phyloP scores from a whole-genome alignment of 2,329 filamentous ascomycete genomes.

The Aspergillus tanneri region DNA sequence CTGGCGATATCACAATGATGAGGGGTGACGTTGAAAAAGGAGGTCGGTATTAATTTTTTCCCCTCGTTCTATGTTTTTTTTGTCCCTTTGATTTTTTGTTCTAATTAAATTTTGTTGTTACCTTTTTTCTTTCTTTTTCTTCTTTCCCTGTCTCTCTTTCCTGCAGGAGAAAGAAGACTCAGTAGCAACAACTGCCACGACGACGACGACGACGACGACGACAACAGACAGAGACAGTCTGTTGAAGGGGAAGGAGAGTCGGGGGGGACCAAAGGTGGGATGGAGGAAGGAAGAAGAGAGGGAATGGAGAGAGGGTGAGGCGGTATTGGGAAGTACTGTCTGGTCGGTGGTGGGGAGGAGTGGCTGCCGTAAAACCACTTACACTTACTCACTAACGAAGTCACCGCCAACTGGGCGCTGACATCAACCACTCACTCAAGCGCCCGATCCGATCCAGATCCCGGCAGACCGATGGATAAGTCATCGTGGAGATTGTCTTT shows the following conservation, averaged over 20 bases:
- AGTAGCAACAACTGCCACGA: conserved; percentile 1
- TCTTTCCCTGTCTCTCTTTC: conserved; percentile 1
- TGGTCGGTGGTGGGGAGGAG: conserved; percentile 19
- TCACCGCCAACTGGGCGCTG: conserved; percentile 17
- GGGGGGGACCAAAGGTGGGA: conserved; percentile 10
- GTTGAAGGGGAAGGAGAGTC: conserved; percentile 12
- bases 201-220: conserved; percentile 15
- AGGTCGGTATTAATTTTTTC: background rate
- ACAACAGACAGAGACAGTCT: conserved; percentile 16
- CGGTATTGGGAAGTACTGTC: conserved; percentile 19
- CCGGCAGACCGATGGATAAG: too few relatives aligned
- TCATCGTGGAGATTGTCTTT: too few relatives aligned
- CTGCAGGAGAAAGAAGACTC: background rate
- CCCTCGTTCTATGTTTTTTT: too few relatives aligned
- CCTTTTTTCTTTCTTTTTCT: conserved; percentile 2
- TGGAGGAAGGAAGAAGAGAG: conserved; percentile 15
- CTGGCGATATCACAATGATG: conserved; percentile 12
- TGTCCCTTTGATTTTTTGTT: too few relatives aligned
- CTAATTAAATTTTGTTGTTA: background rate
- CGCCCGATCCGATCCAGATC: too few relatives aligned
- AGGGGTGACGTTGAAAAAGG: conserved; percentile 6
- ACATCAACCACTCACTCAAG: conserved; percentile 23
- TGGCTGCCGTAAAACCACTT: conserved; percentile 15
- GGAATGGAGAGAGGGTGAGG: conserved; percentile 12
- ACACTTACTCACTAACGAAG: conserved; percentile 15